Percentiles rank a stretch among this genome's conserved stretches.
These are phyloP conservation scores for Amanita subjunquillea DNA, from an alignment of 768 basidiomycete genomes.

Conservation along the genomic window DNA sequence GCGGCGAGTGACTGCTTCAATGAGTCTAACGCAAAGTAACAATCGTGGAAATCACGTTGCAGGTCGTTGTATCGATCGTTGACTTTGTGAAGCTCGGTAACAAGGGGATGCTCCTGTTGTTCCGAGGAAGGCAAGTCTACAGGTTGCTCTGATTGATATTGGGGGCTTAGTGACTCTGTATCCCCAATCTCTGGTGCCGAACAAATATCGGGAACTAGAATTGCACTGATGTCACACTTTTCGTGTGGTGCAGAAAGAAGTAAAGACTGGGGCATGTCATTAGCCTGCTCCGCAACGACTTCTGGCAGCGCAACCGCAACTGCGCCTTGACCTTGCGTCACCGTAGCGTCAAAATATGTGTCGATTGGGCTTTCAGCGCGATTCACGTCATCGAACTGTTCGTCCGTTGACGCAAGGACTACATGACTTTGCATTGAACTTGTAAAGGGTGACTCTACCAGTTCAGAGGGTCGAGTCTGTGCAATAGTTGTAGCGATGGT, in stretches of 20 bases:
- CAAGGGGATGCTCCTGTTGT: slow-evolving; percentile 22
- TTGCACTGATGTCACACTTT: not conserved
- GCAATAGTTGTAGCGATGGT: not conserved
- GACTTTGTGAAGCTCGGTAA: slow-evolving; percentile 33
- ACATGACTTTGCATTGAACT: not conserved
- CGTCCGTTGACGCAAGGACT: not conserved
- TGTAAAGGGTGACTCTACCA: not conserved
- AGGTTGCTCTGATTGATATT: not conserved
- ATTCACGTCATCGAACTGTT: not conserved
- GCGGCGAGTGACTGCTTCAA: slow-evolving; percentile 27
- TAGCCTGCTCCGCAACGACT: not conserved
- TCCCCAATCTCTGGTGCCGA: not conserved
- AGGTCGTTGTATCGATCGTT: slow-evolving; percentile 49
- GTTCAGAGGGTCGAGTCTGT: not conserved
- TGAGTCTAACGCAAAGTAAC: slow-evolving; percentile 54
- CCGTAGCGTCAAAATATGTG: not conserved
- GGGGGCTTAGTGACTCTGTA: too few species aligned
- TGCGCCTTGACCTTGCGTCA: not conserved
- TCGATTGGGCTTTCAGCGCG: not conserved
- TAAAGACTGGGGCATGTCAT: not conserved
- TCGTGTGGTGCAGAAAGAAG: not conserved
- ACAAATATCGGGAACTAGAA: not conserved
- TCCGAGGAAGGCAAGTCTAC: not conserved
- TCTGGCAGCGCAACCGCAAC: not conserved
- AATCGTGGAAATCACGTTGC: slow-evolving; percentile 57